Evolutionary conservation across 2,329 filamentous ascomycete genomes (phyloP).

Genomic region (Fusarium pseudograminearum): DNA sequence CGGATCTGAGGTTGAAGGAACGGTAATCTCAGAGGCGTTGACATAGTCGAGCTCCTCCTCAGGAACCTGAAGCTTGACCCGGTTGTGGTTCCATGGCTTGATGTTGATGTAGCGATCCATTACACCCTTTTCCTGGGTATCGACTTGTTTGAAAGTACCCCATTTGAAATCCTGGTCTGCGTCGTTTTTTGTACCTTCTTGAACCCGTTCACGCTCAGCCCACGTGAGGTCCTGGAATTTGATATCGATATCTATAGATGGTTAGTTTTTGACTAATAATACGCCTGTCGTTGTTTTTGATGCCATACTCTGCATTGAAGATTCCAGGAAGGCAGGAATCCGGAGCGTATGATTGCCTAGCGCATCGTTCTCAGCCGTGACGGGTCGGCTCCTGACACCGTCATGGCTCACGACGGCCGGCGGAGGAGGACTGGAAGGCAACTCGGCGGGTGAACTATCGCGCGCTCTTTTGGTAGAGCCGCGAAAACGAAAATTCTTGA

Average conservation of each 20-base stretch:
- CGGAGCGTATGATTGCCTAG: constrained; percentile 34
- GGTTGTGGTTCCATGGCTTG: constrained; percentile 88
- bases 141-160: constrained; percentile 53
- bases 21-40: constrained; percentile 79
- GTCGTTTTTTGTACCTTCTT: constrained; percentile 56
- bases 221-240: constrained; percentile 67
- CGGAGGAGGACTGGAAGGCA: constrained; percentile 48
- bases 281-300: not conserved
- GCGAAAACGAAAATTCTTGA: constrained; percentile 60
- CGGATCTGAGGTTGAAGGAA: constrained; percentile 60
- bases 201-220: constrained; percentile 63
- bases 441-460: constrained; percentile 55
- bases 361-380: constrained; percentile 36
- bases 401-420: constrained; percentile 55
- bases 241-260: constrained; percentile 58
- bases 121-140: constrained; percentile 46
- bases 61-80: constrained; percentile 83
- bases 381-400: constrained; percentile 48
- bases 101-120: constrained; percentile 92
- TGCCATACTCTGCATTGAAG: constrained; percentile 54
- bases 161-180: constrained; percentile 50
- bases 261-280: constrained; percentile 20
- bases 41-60: constrained; percentile 81
- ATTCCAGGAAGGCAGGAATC: constrained; percentile 57
- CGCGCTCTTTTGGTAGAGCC: constrained; percentile 61